phyloP scores from a whole-genome alignment of 139 green algal species.

The Chlorella sp. region DNA sequence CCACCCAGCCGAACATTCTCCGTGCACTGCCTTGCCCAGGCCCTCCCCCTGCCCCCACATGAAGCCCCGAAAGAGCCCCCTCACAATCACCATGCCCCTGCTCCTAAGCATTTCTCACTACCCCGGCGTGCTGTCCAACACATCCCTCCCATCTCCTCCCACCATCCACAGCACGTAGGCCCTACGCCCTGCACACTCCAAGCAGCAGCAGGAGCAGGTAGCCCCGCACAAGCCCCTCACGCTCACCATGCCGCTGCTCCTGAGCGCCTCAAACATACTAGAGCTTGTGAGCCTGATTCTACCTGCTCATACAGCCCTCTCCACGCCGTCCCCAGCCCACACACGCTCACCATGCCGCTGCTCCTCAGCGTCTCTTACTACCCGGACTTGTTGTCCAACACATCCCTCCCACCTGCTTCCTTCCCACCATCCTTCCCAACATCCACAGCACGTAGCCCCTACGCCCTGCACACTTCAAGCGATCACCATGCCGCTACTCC shows the following conservation, averaged over 20 bases:
- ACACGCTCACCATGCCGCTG: neutral
- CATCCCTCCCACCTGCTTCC: neutral
- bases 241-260: slow-evolving; percentile 8
- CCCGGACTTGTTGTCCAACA: neutral
- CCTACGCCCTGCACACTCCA: neutral
- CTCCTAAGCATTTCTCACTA: neutral
- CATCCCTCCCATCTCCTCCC: neutral
- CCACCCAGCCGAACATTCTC: too few relatives aligned
- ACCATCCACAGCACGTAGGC: neutral
- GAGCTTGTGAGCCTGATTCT: slow-evolving; percentile 1
- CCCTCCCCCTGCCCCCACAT: too few relatives aligned
- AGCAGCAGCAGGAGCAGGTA: too few relatives aligned
- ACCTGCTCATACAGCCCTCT: too few relatives aligned
- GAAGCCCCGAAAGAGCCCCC: too few relatives aligned
- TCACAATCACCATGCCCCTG: neutral
- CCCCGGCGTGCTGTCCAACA: neutral
- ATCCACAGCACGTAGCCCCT: neutral
- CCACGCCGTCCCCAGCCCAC: too few relatives aligned
- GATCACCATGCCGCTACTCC: slow-evolving; percentile 6
- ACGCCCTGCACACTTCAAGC: neutral
- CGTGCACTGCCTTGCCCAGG: too few relatives aligned
- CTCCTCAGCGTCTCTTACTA: neutral
- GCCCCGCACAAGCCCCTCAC: too few relatives aligned
- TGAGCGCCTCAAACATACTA: slow-evolving; percentile 19
- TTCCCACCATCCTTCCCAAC: neutral